Conservation (phyloP, 2,329 filamentous ascomycete species). For the Arthrinium phaeospermum region DNA sequence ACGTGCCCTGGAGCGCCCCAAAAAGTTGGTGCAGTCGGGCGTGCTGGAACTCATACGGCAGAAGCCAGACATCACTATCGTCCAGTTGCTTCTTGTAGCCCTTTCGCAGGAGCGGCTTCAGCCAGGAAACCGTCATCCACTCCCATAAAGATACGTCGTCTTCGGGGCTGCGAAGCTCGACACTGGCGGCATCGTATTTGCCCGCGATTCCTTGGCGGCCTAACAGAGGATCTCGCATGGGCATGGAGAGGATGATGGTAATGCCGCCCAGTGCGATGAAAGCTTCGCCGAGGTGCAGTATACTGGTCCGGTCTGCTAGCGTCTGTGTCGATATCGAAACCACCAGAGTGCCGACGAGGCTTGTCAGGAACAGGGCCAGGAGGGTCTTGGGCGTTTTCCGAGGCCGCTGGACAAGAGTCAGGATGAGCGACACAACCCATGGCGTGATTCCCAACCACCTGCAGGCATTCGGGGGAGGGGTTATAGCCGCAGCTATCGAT, state of each 20-base stretch:
- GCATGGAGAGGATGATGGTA: slow-evolving; percentile 68
- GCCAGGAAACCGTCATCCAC: slow-evolving; percentile 86
- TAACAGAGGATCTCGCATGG: slow-evolving; percentile 66
- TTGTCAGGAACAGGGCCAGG: slow-evolving; percentile 45
- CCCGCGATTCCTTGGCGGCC: slow-evolving; percentile 63
- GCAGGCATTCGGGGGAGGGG: slow-evolving; percentile 34
- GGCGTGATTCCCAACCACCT: slow-evolving; percentile 44
- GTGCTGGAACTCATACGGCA: slow-evolving; percentile 85
- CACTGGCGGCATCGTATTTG: slow-evolving; percentile 60
- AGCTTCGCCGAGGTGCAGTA: slow-evolving; percentile 43
- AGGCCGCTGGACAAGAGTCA: slow-evolving; percentile 46
- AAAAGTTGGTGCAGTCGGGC: slow-evolving; percentile 75
- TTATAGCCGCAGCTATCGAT: slow-evolving; percentile 38
- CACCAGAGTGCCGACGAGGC: slow-evolving; percentile 40
- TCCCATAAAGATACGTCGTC: slow-evolving; percentile 81
- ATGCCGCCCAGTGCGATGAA: slow-evolving; percentile 53
- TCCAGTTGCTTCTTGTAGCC: slow-evolving; percentile 71
- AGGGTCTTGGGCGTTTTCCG: slow-evolving; percentile 49
- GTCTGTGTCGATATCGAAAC: slow-evolving; percentile 33
- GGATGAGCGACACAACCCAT: slow-evolving; percentile 45
- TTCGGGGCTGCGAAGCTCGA: slow-evolving; percentile 72
- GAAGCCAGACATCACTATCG: slow-evolving; percentile 80
- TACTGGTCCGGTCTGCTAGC: slow-evolving; percentile 38
- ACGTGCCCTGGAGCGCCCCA: slow-evolving; percentile 72
- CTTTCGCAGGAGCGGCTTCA: slow-evolving; percentile 72